Evolutionary conservation across 2,329 filamentous ascomycete genomes (phyloP).

Genomic region (Phialophora expanda): DNA sequence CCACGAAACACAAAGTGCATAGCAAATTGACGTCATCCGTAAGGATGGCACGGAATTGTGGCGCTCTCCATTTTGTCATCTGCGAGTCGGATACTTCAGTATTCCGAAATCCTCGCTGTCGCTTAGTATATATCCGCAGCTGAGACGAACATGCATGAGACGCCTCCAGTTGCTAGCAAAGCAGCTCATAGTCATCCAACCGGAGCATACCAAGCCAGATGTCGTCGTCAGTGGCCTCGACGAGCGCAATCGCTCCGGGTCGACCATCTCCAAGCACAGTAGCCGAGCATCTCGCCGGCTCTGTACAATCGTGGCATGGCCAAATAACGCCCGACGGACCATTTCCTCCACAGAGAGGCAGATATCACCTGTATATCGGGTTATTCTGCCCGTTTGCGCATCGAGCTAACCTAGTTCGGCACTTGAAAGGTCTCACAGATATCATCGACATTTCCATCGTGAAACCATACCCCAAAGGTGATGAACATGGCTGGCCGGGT

Average conservation of each 20-base stretch:
- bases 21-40: not conserved
- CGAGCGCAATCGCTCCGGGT: slow-evolving; percentile 18
- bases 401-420: slow-evolving; percentile 62
- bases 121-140: not conserved
- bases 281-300: slow-evolving; percentile 33
- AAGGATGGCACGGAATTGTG: slow-evolving; percentile 12
- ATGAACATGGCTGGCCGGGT: slow-evolving; percentile 66
- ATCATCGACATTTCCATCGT: slow-evolving; percentile 63
- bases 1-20: not conserved
- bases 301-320: slow-evolving; percentile 54
- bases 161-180: slow-evolving; percentile 4
- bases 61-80: slow-evolving; percentile 10
- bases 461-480: slow-evolving; percentile 69
- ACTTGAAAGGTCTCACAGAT: slow-evolving; percentile 62
- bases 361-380: slow-evolving; percentile 64
- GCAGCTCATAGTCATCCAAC: not conserved
- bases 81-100: not conserved
- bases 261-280: slow-evolving; percentile 33
- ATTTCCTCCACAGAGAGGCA: slow-evolving; percentile 57
- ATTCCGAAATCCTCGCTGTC: not conserved
- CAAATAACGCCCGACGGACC: slow-evolving; percentile 53
- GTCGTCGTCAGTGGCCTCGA: not conserved
- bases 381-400: slow-evolving; percentile 71
- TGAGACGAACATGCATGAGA: not conserved
- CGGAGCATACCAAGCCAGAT: not conserved